Percentiles rank a stretch among this genome's conserved stretches.
phyloP scores from a whole-genome alignment of 192 early-diverging fungal genomes.

The Spizellomyces sp. region DNA sequence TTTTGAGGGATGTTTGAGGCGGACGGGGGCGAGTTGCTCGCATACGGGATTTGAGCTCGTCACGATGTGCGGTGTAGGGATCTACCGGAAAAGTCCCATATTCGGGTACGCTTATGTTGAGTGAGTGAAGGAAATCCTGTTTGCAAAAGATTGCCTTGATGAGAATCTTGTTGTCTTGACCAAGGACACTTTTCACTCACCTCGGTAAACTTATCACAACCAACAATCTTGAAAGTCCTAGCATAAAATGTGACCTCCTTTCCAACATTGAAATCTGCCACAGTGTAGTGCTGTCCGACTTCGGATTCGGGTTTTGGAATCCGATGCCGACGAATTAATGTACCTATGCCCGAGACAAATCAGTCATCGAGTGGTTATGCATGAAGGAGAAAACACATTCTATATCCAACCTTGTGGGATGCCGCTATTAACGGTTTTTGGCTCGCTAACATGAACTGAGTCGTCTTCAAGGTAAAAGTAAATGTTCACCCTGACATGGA shows the following conservation, averaged over 20 bases:
- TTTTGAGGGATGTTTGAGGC: slow-evolving; percentile 51
- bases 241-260: slow-evolving; percentile 60
- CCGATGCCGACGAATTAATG: slow-evolving; percentile 58
- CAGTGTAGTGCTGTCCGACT: slow-evolving; percentile 56
- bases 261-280: slow-evolving; percentile 60
- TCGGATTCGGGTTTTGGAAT: slow-evolving; percentile 45
- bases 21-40: slow-evolving; percentile 50
- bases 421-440: slow-evolving; percentile 55
- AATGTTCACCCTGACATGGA: slow-evolving; percentile 50
- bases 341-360: slow-evolving; percentile 32
- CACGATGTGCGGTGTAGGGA: slow-evolving; percentile 52
- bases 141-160: not conserved
- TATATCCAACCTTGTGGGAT: slow-evolving; percentile 55
- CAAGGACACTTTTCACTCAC: slow-evolving; percentile 25
- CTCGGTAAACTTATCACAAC: slow-evolving; percentile 63
- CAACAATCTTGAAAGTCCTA: slow-evolving; percentile 62
- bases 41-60: slow-evolving; percentile 49
- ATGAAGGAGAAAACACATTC: not conserved
- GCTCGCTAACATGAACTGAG: slow-evolving; percentile 65
- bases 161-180: too few relatives aligned
- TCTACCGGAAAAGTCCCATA: slow-evolving; percentile 51
- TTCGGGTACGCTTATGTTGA: slow-evolving; percentile 38
- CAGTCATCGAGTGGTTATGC: not conserved
- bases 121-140: slow-evolving; percentile 43
- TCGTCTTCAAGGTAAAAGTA: slow-evolving; percentile 68